Base-by-base conservation (phyloP, 306 rosid genomes). In the Myrica gale region DNA sequence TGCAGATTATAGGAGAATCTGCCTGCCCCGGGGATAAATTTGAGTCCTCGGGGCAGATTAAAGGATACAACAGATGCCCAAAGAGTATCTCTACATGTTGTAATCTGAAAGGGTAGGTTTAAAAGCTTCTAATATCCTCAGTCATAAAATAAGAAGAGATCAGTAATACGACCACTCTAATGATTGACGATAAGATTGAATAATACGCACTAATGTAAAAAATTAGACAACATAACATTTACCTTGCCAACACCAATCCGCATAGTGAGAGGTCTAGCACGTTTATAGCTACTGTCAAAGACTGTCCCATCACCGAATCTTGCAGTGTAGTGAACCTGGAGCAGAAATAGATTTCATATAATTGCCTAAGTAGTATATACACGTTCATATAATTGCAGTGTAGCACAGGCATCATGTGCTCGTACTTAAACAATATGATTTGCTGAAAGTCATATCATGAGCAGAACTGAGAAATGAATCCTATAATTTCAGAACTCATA, bases 171-270 rank as follows among this genome's bases (percentile, higher is more conserved):
- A 6, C 75, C 44, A 75, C 53, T 51, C 48, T 50, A 73, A 62
- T 11, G 19, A 44, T 47, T 0, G 10, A 45, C 2, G 52, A 23
- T 21, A 50, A 54, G 61, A 41, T n/a, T 1, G 41, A 32, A 9
- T 6, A n/a, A 4, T 23, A 68, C 20, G 15, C 32, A 42, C 13
- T 5, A 42, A 19, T 41, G 4, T 39, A 26, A 45, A 9, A 61
- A 5, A 19, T n/a, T 46, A 39, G 7, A 20, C 21, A 75, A 55
- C 50, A 55, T 62, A 51, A 71, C 32, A 63, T 3, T 17, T 37
- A 90, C 99, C 97, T 92, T 95, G 77, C 97, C 99, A 77, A 82
- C 96, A 43, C 99, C 99, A 76, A 90, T 82, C 63, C 97, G 93
- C 99, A 92, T 88, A 66, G 97, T 95, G 81, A 95, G 93, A 82